Base-by-base conservation (phyloP, 805 yeast species). In the Candida glaebosa region DNA sequence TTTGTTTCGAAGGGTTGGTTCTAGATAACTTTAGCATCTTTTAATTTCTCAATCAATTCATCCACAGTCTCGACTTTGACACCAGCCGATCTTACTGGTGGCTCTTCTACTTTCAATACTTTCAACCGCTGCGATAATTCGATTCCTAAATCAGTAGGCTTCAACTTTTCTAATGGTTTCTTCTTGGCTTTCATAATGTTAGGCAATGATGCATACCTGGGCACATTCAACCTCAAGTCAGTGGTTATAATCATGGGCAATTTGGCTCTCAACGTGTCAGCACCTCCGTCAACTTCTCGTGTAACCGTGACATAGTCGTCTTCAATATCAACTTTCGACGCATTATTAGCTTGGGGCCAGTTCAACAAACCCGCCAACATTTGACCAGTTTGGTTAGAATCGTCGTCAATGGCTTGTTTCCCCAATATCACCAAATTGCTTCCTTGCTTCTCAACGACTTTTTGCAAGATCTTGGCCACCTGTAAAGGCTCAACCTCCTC, bases 151-250 rank as follows among this genome's bases (percentile, higher is more conserved):
- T 86, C 95, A 16, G 82, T 64, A 14, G 68, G 62, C 69, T 76
- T 65, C 63, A 78, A 61, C 57, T 79, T 73, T 52, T 81, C 87
- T 60, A 90, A 73, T 3, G 96, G 96, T 74, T 88, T 90, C 79
- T 90, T 90, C 74, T 93, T 93, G 42, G 98, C 98, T 73, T 93
- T 93, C 98, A 93, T 93, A 71, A 90, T 79, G 63, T 91, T 93
- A 46, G 96, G 97, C 58, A 93, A 75, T 10, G 95, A 80, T n/a
- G 95, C 96, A 57, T 88, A 93, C 54, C 97, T 82, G 34, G 99
- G 99, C 59, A 81, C 93, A 63, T 93, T 93, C 57, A 93, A 77
- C 64, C 99, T 83, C 53, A 93, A 74, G 63, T 93, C 99, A 2
- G 98, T 84, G 19, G 97, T 90, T 53, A 93, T 78, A 40, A 93